Percentiles rank a stretch among this genome's conserved stretches.
These are phyloP conservation scores for Suillus paluster DNA, from an alignment of 768 basidiomycete genomes.

Conservation along the genomic window DNA sequence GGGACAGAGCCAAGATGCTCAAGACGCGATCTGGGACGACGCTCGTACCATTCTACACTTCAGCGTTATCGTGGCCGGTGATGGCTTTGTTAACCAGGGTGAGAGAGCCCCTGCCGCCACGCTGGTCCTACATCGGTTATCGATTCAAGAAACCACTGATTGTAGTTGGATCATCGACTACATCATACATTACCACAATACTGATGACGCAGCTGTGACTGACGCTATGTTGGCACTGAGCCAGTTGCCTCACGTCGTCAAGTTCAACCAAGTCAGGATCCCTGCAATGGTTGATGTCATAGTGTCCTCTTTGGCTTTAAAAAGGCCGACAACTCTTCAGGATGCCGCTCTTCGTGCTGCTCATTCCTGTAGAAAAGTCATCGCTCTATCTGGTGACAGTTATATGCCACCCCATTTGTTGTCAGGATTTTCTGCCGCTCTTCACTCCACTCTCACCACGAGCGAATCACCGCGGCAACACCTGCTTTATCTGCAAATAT, in stretches of 20 bases:
- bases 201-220: conserved; percentile 3
- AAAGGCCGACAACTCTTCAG: conserved; percentile 1
- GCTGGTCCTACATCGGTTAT: no score
- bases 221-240: conserved; percentile 12
- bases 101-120: no score
- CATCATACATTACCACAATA: neutral
- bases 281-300: neutral
- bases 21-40: conserved; percentile 4
- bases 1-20: neutral
- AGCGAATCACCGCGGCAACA: conserved; percentile 4
- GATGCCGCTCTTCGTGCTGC: conserved; percentile 5
- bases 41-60: conserved; percentile 9
- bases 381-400: neutral
- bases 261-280: neutral
- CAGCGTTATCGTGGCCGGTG: conserved; percentile 2
- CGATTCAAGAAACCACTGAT: neutral
- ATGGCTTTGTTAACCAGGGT: neutral
- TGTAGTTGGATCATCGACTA: conserved; percentile 11
- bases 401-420: neutral
- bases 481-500: conserved; percentile 11
- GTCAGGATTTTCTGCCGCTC: neutral
- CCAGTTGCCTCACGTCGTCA: neutral
- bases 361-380: conserved; percentile 1
- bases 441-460: neutral
- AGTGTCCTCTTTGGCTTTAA: conserved; percentile 2